phyloP scores from a whole-genome alignment of 768 basidiomycete genomes.

The Boletus vinaceobasis region DNA sequence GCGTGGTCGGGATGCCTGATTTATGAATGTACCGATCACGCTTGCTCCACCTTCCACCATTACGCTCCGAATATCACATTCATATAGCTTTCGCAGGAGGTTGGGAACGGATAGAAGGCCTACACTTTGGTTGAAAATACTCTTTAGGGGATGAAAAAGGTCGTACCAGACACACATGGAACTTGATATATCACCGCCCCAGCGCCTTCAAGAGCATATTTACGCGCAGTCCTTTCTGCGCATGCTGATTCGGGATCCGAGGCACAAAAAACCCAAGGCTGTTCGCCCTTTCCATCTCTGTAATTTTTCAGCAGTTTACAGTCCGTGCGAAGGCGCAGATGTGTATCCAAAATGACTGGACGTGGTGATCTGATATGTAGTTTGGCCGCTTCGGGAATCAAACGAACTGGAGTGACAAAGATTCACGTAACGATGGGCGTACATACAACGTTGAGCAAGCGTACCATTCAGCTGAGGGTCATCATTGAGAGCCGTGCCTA shows the following conservation, averaged over 20 bases:
- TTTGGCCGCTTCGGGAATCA: slow-evolving; percentile 42
- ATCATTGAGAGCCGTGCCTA: slow-evolving; percentile 87
- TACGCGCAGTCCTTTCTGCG: slow-evolving; percentile 32
- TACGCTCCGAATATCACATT: slow-evolving; percentile 60
- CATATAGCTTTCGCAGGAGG: slow-evolving; percentile 52
- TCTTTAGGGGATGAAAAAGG: not conserved
- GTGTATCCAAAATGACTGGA: slow-evolving; percentile 81
- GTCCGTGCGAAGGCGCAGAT: slow-evolving; percentile 58
- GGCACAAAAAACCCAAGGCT: slow-evolving; percentile 71
- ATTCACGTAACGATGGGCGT: not conserved
- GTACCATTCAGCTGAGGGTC: slow-evolving; percentile 92
- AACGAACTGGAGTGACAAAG: slow-evolving; percentile 42
- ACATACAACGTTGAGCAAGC: slow-evolving; percentile 19
- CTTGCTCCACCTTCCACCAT: slow-evolving; percentile 97
- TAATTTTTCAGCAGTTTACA: slow-evolving; percentile 75
- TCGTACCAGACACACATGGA: slow-evolving; percentile 37
- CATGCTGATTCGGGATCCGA: not conserved
- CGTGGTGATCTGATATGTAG: slow-evolving; percentile 54
- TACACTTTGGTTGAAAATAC: slow-evolving; percentile 10
- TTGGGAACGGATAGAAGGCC: slow-evolving; percentile 42
- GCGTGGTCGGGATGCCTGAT: slow-evolving; percentile 8
- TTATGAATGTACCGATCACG: slow-evolving; percentile 59
- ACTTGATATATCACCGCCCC: slow-evolving; percentile 68
- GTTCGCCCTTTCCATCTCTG: slow-evolving; percentile 51
- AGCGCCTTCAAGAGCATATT: slow-evolving; percentile 48